Conservation (phyloP, 1,284 basidiomycete species). For the Apiotrichum domesticum region DNA sequence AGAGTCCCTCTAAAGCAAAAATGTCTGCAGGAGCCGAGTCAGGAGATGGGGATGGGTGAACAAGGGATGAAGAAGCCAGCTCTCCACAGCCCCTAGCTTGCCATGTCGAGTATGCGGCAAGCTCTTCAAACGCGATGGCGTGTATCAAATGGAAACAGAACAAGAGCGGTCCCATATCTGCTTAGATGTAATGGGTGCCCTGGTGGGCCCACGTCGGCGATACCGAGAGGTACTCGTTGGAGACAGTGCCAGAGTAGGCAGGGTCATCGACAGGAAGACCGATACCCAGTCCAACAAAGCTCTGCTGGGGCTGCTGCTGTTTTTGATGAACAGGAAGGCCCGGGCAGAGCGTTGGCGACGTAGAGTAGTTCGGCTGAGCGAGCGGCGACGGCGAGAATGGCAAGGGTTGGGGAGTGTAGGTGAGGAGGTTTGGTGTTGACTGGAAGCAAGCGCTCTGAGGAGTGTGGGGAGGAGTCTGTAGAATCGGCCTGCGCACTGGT, state of each 20-base stretch:
- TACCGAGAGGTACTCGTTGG: conserved; percentile 17
- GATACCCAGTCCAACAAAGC: conserved; percentile 21
- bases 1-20: background rate
- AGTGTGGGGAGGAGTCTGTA: conserved; percentile 17
- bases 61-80: no score
- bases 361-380: conserved; percentile 16
- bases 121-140: no score
- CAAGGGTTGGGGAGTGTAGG: conserved; percentile 22
- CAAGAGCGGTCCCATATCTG: background rate
- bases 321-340: conserved; percentile 21
- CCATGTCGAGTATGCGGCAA: no score
- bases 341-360: conserved; percentile 37
- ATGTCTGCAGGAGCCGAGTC: background rate
- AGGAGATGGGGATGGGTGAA: background rate
- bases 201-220: conserved; percentile 5
- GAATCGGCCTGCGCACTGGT: conserved; percentile 14
- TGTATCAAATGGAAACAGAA: background rate
- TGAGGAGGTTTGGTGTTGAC: conserved; percentile 19
- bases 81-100: no score
- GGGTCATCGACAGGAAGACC: conserved; percentile 16
- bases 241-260: conserved; percentile 1
- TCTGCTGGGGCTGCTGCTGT: conserved; percentile 12
- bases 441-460: conserved; percentile 23
- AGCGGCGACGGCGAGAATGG: conserved; percentile 31
- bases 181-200: background rate